Evolutionary conservation across 1,284 basidiomycete species (phyloP), one percentile per base, ranked within the genome.

Genomic region (Mycena sp.): DNA sequence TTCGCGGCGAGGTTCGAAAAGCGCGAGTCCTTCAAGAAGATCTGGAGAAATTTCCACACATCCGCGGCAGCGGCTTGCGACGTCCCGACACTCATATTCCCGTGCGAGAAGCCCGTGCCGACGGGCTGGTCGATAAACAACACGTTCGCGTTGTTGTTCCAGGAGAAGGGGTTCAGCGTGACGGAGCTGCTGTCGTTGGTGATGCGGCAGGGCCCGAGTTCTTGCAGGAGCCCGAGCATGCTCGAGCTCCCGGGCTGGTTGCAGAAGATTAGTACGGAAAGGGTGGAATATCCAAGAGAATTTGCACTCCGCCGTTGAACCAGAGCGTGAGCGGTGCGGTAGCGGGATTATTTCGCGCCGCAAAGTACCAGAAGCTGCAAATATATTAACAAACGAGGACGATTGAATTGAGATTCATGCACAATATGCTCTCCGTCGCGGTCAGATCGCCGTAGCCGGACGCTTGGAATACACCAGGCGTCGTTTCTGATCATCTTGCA

Each of bases 321-420:
- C 87, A 89, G 40, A 89, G 78, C 17, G 84, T 78, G 28, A 89
- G 76, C 37, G 88, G 87, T 2, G 87, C 87, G 6, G 77, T 84
- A 26, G 81, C 79, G 0, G 85, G 78, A 67, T 84, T 83, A 50
- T 85, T 83, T 37, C 87, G 82, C 2, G 87, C 81, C 26, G 78
- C 86, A 65, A 90, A 90, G 75, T 87, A 89, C 87, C 87, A 89
- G 73, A 89, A 89, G 82, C 86, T 87, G 25, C 1, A n/a, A 16
- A 14, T 58, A 32, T 23, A 43, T 19, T 28, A 16, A 25, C n/a
- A n/a, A 48, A 10, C 32, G 12, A n/a, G 49, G 25, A 17, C 26
- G 16, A 16, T 21, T 58, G 32, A 26, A 43, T 19, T 28, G 11
- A 25, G n/a, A n/a, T n/a, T n/a, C n/a, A n/a, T 77, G 61, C 67